Conservation (phyloP, 2,329 filamentous ascomycete genomes). For the Fonsecaea pugnacius region DNA sequence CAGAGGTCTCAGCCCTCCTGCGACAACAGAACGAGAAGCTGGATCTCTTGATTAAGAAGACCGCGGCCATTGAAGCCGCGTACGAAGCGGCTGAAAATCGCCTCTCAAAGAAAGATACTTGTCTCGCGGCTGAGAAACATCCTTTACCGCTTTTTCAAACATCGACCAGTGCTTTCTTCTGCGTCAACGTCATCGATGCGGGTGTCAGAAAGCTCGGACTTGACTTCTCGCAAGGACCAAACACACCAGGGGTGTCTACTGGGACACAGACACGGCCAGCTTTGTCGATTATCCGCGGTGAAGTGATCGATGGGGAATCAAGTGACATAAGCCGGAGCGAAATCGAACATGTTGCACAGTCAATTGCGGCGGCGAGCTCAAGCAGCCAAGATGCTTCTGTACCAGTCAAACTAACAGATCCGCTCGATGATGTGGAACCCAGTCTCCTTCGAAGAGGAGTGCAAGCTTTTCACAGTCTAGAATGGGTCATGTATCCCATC, state of each 20-base stretch:
- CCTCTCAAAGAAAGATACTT: not conserved
- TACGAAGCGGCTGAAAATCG: slow-evolving; percentile 6
- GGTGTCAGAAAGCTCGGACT: slow-evolving; percentile 5
- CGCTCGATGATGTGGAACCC: not conserved
- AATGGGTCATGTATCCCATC: slow-evolving; percentile 15
- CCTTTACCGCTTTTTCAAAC: slow-evolving; percentile 21
- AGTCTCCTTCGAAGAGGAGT: not conserved
- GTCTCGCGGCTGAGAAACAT: slow-evolving; percentile 6
- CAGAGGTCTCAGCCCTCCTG: slow-evolving; percentile 6
- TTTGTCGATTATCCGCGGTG: slow-evolving; percentile 18
- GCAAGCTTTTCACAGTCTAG: slow-evolving; percentile 11
- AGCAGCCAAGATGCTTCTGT: not conserved
- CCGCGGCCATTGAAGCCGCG: slow-evolving; percentile 7
- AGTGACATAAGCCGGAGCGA: slow-evolving; percentile 18
- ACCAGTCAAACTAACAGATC: not conserved
- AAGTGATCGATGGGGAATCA: slow-evolving; percentile 16
- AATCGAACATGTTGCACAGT: slow-evolving; percentile 1
- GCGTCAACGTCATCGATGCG: slow-evolving; percentile 19
- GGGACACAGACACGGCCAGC: slow-evolving; percentile 2
- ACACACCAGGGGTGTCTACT: not conserved
- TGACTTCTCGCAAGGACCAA: not conserved
- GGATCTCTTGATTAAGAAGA: slow-evolving; percentile 21
- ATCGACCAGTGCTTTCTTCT: slow-evolving; percentile 21
- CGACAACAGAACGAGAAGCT: slow-evolving; percentile 21
- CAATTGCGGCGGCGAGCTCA: not conserved